Evolutionary conservation across 805 yeast genomes (phyloP), one percentile per base, ranked within the genome.

Genomic region (Barnettozyma populi): DNA sequence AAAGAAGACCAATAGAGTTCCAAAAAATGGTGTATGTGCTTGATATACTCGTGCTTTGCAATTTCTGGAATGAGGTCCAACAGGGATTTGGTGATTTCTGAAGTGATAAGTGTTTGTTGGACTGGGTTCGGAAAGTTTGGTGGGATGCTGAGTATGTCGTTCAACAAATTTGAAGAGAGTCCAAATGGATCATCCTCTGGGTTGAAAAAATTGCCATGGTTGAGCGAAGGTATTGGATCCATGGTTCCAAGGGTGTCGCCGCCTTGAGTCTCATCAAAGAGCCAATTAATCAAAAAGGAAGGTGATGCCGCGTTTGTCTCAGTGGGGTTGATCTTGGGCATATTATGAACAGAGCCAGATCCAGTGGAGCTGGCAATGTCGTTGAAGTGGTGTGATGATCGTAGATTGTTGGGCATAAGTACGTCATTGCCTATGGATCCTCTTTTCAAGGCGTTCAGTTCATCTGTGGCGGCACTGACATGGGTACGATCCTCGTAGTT

Each of bases 101-200:
- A 48, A 3, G 63, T 59, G 8, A 61, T 54, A 3, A 52, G 45
- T 1, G 62, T 60, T 43, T 60, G 64, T 32, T 59, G 58, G 10
- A 54, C 54, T 11, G 64, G 66, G 27, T 52, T 53, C 6, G 65
- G 66, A 54, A 61, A 61, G 35, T 55, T 61, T 46, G 64, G 64
- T 10, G 65, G 64, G 7, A 60, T 56, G 6, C 51, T 48, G n/a
- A 61, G 44, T n/a, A 61, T 55, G 29, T 61, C 65, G 41, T 53
- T 54, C 18, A 60, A 27, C 10, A 61, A 37, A 24, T 60, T 60
- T 2, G 64, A 53, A 7, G 65, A 61, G 13, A 60, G 40, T 3
- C 62, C 62, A 46, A 61, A 61, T 32, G 64, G 64, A 53, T 61
- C 65, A 41, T 61, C 63, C 23, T 60, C 63, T 16, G 60, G 57